Evolutionary conservation across 2,329 filamentous ascomycete genomes (phyloP), one percentile per base, ranked within the genome.

Genomic region (Colletotrichum simmondsii): DNA sequence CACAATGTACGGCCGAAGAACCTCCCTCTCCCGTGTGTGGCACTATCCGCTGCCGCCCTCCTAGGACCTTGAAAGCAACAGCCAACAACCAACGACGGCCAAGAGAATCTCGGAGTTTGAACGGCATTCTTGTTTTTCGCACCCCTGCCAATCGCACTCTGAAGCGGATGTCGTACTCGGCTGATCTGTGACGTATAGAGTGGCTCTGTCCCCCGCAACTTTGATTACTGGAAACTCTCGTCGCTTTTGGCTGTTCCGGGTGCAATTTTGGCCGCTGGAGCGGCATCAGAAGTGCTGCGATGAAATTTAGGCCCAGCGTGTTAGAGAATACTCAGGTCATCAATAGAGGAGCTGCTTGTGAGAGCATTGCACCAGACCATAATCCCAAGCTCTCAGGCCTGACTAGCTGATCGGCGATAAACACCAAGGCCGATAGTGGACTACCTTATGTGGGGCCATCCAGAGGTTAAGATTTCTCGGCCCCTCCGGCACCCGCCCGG

Each of bases 141-240:
- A 22, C 58, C 63, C 65, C 37, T 71, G 68, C 49, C n/a, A 61
- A 49, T 22, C 37, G 37, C 35, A 11, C 68, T 52, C 28, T 42
- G 35, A 26, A 46, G 54, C 58, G 28, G 57, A 59, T 53, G 52
- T 58, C 28, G 52, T 37, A 63, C 52, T 68, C 22, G 69, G 64
- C 49, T 63, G 52, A 63, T 53, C 37, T 62, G 56, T 70, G 58
- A 68, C 65, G 65, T 67, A 26, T 37, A 28, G 37, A 53, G 69
- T 71, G 57, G 64, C 46, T 63, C 69, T 68, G 58, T 24, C 58
- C 58, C 69, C 69, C 65, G 58, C 69, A 58, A 68, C 58, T 63
- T 63, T n/a, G 37, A 67, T 68, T 63, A 32, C 37, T 22, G 16
- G 24, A 22, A 52, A n/a, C 58, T 37, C 4, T 58, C 56, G 22